Conservation (phyloP, 371 early-diverging fungal species). For the Haplosporangium sp. region DNA sequence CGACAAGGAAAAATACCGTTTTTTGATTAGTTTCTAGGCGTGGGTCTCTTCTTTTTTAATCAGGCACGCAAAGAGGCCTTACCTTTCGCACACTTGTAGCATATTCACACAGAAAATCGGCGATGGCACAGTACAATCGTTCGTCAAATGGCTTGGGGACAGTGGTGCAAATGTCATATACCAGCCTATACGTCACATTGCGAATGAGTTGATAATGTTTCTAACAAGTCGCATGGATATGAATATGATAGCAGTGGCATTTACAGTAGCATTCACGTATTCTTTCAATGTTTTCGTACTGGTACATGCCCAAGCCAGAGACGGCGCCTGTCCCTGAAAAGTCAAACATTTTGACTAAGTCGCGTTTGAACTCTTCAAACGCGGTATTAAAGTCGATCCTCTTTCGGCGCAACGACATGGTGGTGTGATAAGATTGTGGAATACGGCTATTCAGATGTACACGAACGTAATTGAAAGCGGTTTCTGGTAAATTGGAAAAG, state of each 20-base stretch:
- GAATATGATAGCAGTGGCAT: not conserved
- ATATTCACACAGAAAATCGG: slow-evolving; percentile 73
- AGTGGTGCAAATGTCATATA: slow-evolving; percentile 83
- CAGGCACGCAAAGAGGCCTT: slow-evolving; percentile 6
- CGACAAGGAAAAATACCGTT: not conserved
- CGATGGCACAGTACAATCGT: slow-evolving; percentile 74
- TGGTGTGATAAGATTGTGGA: not conserved
- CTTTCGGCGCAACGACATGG: slow-evolving; percentile 71
- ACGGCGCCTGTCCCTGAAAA: slow-evolving; percentile 62
- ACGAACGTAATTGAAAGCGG: no score
- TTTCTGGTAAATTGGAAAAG: no score
- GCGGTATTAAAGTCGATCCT: slow-evolving; percentile 70
- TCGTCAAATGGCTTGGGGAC: slow-evolving; percentile 79
- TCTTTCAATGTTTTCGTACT: slow-evolving; percentile 57
- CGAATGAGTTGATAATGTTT: not conserved
- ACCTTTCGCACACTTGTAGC: slow-evolving; percentile 68
- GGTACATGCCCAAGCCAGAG: slow-evolving; percentile 80
- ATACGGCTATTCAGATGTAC: not conserved
- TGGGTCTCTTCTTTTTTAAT: no score
- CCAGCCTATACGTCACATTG: slow-evolving; percentile 39
- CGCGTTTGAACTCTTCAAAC: slow-evolving; percentile 63
- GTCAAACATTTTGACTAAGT: slow-evolving; percentile 68
- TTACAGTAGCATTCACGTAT: not conserved
- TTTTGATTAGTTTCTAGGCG: no score
- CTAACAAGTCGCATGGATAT: no score